phyloP scores from a whole-genome alignment of 164 flowering plant genomes.

The Aristolochia californica region DNA sequence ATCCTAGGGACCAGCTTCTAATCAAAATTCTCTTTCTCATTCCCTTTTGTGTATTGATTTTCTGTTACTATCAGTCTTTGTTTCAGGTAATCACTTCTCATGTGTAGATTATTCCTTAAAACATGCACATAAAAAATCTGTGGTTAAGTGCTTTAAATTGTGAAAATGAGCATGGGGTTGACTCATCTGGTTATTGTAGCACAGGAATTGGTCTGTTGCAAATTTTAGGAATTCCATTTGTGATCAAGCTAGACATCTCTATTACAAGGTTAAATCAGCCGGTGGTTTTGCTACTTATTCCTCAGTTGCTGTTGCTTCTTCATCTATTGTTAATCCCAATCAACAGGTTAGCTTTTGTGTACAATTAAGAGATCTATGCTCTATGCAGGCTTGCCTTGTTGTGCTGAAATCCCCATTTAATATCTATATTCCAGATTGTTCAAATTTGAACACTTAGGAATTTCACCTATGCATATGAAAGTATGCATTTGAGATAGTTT shows the following conservation, averaged over 20 bases:
- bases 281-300: conserved; percentile 39
- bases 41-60: conserved; percentile 44
- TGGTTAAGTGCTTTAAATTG: not conserved
- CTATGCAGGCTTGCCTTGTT: not conserved
- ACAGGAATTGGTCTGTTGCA: conserved; percentile 26
- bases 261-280: conserved; percentile 44
- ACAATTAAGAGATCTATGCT: conserved; percentile 1
- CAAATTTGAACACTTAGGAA: too few relatives aligned
- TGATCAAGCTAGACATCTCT: conserved; percentile 54
- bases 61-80: conserved; percentile 50
- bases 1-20: conserved; percentile 48
- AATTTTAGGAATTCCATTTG: conserved; percentile 40
- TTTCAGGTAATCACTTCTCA: conserved; percentile 42
- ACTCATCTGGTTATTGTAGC: conserved; percentile 29
- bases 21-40: conserved; percentile 61
- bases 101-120: not conserved
- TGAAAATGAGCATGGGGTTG: not conserved
- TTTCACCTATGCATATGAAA: too few relatives aligned
- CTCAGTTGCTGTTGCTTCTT: conserved; percentile 33
- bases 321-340: conserved; percentile 35
- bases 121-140: too few relatives aligned
- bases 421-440: too few relatives aligned
- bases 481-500: too few relatives aligned
- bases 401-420: too few relatives aligned
- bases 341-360: conserved; percentile 34